These are phyloP conservation scores for Aspergillus piperis DNA, from an alignment of 2,329 filamentous ascomycete species.

Conservation along the genomic window DNA sequence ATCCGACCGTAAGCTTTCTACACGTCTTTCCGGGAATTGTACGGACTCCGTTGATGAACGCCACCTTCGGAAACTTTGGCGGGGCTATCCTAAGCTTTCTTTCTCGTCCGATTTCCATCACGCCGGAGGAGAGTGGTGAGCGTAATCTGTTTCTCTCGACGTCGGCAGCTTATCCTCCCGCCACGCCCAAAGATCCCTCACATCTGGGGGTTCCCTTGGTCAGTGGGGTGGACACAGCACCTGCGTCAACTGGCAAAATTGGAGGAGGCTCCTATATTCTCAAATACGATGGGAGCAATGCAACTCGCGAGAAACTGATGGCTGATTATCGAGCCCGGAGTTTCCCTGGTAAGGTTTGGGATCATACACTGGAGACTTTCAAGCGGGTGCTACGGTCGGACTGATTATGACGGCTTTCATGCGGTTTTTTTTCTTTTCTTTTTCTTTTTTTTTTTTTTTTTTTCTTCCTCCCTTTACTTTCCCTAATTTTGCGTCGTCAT, in stretches of 20 bases:
- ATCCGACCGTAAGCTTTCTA: conserved; percentile 51
- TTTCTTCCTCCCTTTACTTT: no score
- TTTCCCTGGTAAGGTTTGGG: conserved; percentile 33
- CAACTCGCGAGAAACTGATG: conserved; percentile 25
- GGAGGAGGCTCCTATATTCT: conserved; percentile 34
- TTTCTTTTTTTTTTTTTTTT: no score
- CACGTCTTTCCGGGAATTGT: conserved; percentile 53
- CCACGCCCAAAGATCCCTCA: conserved; percentile 1
- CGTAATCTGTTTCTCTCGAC: conserved; percentile 48
- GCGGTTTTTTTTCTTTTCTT: no score
- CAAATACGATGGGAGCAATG: conserved; percentile 26
- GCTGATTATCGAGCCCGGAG: conserved; percentile 30
- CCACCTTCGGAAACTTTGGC: conserved; percentile 32
- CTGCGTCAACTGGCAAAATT: conserved; percentile 29
- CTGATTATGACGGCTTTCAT: background rate
- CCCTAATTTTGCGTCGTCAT: no score
- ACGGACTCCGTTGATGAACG: conserved; percentile 44
- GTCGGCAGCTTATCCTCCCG: conserved; percentile 35
- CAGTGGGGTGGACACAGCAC: conserved; percentile 19
- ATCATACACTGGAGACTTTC: conserved; percentile 32
- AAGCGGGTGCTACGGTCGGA: conserved; percentile 14
- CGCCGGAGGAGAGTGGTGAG: conserved; percentile 45
- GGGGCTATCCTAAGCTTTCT: conserved; percentile 19
- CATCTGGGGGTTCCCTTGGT: conserved; percentile 16
- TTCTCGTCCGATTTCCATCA: conserved; percentile 19